These are phyloP conservation scores for Rhinocladiella mackenziei DNA, from an alignment of 2,329 filamentous ascomycete species.

Conservation along the genomic window DNA sequence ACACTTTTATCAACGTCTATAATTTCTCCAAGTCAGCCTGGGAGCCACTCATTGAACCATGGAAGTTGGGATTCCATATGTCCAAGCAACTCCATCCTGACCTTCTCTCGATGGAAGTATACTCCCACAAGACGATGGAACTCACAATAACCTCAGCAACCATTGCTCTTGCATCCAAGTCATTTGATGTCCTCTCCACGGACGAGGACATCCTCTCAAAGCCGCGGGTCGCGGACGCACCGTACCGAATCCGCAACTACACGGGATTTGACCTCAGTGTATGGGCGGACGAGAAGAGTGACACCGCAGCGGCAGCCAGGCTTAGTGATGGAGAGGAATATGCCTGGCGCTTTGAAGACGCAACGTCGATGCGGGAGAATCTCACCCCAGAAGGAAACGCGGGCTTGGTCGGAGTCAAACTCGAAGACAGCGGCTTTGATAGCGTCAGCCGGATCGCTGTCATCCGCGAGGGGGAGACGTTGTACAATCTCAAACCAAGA, in stretches of 20 bases:
- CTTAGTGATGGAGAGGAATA: constrained; percentile 84
- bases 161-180: constrained; percentile 89
- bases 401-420: constrained; percentile 72
- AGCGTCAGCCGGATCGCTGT: constrained; percentile 81
- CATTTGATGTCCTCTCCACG: constrained; percentile 79
- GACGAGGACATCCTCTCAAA: constrained; percentile 92
- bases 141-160: constrained; percentile 89
- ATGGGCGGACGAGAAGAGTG: constrained; percentile 72
- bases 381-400: constrained; percentile 77
- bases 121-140: constrained; percentile 86
- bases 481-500: constrained; percentile 85
- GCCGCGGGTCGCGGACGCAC: constrained; percentile 82
- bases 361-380: constrained; percentile 92
- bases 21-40: constrained; percentile 99
- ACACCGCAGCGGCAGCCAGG: constrained; percentile 64
- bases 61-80: constrained; percentile 89
- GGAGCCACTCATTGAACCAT: constrained; percentile 94
- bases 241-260: constrained; percentile 90
- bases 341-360: constrained; percentile 95
- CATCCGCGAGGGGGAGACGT: constrained; percentile 86
- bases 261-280: constrained; percentile 88
- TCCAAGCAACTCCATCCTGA: constrained; percentile 72
- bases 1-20: constrained; percentile 94
- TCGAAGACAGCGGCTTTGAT: constrained; percentile 94
- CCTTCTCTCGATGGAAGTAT: constrained; percentile 74